Conservation (phyloP, 1,284 basidiomycete genomes). For the Fomitopsis betulina region DNA sequence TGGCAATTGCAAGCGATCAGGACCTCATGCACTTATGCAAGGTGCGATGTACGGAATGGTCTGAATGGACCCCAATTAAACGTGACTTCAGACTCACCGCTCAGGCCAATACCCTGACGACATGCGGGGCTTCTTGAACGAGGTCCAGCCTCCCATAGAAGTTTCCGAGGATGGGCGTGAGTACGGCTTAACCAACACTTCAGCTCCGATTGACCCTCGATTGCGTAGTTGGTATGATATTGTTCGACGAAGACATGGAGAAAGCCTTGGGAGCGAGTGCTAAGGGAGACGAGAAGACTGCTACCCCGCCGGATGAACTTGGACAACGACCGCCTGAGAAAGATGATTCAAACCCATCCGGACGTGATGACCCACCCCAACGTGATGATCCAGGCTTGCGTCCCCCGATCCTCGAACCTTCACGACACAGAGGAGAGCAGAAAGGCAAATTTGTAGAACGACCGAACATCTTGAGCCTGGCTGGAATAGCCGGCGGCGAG, state of each 20-base stretch:
- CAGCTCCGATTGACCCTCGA: not conserved
- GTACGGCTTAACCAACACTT: not conserved
- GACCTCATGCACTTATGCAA: not conserved
- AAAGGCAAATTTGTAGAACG: not conserved
- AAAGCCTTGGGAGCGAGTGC: not conserved
- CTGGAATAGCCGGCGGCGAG: not conserved
- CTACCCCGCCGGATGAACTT: not conserved
- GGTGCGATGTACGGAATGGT: not conserved
- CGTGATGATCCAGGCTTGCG: not conserved
- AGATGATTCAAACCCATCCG: not conserved
- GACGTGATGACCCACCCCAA: no score
- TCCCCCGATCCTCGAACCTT: not conserved
- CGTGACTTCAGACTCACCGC: not conserved
- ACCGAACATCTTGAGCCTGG: not conserved
- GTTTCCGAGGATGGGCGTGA: not conserved
- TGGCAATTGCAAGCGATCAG: not conserved
- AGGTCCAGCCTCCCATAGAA: not conserved
- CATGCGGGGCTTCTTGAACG: not conserved
- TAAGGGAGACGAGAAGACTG: no score
- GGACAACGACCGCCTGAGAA: not conserved
- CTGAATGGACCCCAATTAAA: not conserved
- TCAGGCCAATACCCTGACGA: not conserved
- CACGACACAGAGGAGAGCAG: not conserved
- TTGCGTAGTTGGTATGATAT: not conserved
- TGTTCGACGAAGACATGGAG: not conserved